Evolutionary conservation across 2,329 filamentous ascomycete genomes (phyloP), one percentile per base, ranked within the genome.

Genomic region (Amauroascus verrucosus): DNA sequence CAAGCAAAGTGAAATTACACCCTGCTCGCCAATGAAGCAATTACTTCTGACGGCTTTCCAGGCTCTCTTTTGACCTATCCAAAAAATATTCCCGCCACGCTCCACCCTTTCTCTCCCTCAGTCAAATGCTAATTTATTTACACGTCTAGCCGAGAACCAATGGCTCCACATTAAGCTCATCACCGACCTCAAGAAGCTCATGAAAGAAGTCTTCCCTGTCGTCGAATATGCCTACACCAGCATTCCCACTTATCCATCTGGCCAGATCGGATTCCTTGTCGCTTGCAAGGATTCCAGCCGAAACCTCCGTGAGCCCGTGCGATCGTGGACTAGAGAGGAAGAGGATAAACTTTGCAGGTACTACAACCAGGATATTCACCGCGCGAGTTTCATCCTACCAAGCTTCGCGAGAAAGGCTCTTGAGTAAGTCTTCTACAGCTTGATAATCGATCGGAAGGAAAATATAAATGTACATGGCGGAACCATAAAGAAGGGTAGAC

Each of bases 221-320:
- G 93, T 86, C 71, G 93, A 98, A 77, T 98, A 97, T 77, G 93
- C 87, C 64, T 98, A 96, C 82, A 97, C 73, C 67, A 97, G 91
- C 65, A 98, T 98, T 73, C 93, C 93, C 56, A 98, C 93, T 69
- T 98, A 98, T 79, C 93, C 93, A 61, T 95, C 88, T 54, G 93
- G 93, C 70, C 93, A 98, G 78, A 98, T 98, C 67, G 93, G 93
- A 70, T 98, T 98, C 84, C 96, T 98, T 90, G 88, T 98, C 69
- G 97, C 93, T 84, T 87, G 80, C 84, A 97, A 98, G 83, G 91
- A 97, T 70, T 77, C 83, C 70, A 82, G 74, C 68, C 82, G 84
- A 71, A 81, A 98, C 74, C 80, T 97, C 69, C 88, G 81, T 72
- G 86, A 84, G 73, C 93, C 93, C 51, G 68, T 96, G 58, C 85